These are phyloP conservation scores for Trichosanthes truncata DNA, from an alignment of 306 rosid species.

Conservation along the genomic window DNA sequence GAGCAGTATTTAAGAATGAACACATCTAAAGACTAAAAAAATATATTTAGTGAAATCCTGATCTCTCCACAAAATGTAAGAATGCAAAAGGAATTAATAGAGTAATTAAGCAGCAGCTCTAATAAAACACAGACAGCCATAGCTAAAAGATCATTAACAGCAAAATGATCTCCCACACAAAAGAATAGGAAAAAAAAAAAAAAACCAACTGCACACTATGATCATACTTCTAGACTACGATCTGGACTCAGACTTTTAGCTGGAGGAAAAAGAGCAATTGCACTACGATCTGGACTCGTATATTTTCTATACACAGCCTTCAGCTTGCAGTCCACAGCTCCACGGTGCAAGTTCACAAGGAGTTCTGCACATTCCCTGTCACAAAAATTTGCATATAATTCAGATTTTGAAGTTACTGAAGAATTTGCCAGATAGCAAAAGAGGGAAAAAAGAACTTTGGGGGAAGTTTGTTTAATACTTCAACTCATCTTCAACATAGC, in stretches of 20 bases:
- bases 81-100: not conserved
- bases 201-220: not conserved
- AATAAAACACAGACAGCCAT: not conserved
- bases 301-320: constrained; percentile 58
- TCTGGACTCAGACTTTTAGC: constrained; percentile 15
- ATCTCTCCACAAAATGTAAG: not conserved
- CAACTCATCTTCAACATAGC: constrained; percentile 58
- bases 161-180: constrained; percentile 19
- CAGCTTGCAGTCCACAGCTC: constrained; percentile 44
- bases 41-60: not conserved
- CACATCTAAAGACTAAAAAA: not conserved
- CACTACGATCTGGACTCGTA: constrained; percentile 22
- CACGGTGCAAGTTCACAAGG: constrained; percentile 40
- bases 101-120: not conserved
- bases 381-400: not conserved
- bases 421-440: not conserved
- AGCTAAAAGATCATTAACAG: constrained; percentile 19
- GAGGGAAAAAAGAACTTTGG: not conserved
- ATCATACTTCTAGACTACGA: not conserved
- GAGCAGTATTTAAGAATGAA: not conserved
- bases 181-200: not conserved
- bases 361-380: constrained; percentile 56
- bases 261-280: constrained; percentile 50
- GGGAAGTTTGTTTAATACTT: constrained; percentile 26
- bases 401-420: not conserved